Evolutionary conservation across 2,329 filamentous ascomycete genomes (phyloP).

Genomic region (Penicillium sp.): DNA sequence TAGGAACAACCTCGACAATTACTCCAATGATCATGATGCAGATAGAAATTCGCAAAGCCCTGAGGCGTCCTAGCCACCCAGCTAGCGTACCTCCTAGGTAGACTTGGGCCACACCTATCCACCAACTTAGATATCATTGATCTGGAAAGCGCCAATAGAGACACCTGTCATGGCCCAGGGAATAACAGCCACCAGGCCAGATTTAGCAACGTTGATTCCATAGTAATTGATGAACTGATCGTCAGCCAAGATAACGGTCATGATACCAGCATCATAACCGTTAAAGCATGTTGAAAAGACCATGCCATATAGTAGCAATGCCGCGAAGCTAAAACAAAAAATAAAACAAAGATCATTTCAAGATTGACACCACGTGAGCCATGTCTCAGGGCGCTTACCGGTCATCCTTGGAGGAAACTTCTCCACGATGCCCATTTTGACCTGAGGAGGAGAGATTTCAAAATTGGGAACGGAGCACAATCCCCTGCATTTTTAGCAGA

Average conservation of each 20-base stretch:
- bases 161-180: constrained; percentile 44
- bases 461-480: not conserved
- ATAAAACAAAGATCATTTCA: no score
- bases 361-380: not conserved
- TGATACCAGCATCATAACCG: constrained; percentile 46
- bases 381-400: constrained; percentile 23
- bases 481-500: not conserved
- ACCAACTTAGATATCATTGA: not conserved
- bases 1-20: constrained; percentile 43
- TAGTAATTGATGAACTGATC: constrained; percentile 46
- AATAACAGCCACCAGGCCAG: constrained; percentile 44
- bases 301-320: constrained; percentile 39
- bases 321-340: constrained; percentile 23
- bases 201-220: constrained; percentile 34
- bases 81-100: constrained; percentile 43
- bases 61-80: constrained; percentile 38
- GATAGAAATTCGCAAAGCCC: constrained; percentile 44
- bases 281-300: constrained; percentile 45
- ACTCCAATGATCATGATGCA: constrained; percentile 40
- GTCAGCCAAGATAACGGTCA: constrained; percentile 48
- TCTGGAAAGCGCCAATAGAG: not conserved
- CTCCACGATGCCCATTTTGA: constrained; percentile 24
- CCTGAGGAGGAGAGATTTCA: not conserved
- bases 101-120: constrained; percentile 39
- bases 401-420: constrained; percentile 41